phyloP scores from a whole-genome alignment of 1,284 basidiomycete species.

The Tilletia caries region DNA sequence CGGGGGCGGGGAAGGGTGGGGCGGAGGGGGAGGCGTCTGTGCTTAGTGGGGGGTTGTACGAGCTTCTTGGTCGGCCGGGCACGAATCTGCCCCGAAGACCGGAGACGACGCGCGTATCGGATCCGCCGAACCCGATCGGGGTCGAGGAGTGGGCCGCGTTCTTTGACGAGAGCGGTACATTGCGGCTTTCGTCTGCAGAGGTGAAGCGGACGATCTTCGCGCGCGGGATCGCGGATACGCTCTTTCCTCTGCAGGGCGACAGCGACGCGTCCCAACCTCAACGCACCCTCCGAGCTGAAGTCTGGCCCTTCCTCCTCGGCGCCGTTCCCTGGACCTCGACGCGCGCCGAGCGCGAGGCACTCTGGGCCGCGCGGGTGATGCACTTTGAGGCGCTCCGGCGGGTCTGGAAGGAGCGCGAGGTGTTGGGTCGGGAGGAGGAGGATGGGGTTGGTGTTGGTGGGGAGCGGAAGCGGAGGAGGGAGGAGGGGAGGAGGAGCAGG shows the following conservation, averaged over 20 bases:
- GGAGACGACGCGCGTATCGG: background rate
- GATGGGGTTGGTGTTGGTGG: background rate
- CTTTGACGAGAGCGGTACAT: conserved; percentile 29
- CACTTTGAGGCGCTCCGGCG: conserved; percentile 31
- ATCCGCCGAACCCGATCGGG: conserved; percentile 19
- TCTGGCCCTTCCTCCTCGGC: conserved; percentile 88
- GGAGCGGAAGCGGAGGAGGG: background rate
- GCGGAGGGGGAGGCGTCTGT: conserved; percentile 21
- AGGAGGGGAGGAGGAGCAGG: background rate
- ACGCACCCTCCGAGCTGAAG: conserved; percentile 36
- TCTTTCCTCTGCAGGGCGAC: too few relatives aligned
- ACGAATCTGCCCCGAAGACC: background rate
- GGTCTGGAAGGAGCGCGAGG: conserved; percentile 22
- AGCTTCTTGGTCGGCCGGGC: conserved; percentile 15
- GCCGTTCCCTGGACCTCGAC: conserved; percentile 72
- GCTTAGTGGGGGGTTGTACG: conserved; percentile 19
- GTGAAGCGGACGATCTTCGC: conserved; percentile 41
- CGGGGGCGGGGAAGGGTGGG: background rate
- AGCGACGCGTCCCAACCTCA: background rate
- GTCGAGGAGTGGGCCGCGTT: conserved; percentile 32
- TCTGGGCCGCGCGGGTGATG: conserved; percentile 24
- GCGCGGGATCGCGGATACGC: conserved; percentile 30
- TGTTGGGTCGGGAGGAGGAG: background rate
- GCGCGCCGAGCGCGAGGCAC: conserved; percentile 28
- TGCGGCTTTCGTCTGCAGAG: conserved; percentile 21